Conservation (phyloP, 768 basidiomycete species). For the Naganishia antarctica region DNA sequence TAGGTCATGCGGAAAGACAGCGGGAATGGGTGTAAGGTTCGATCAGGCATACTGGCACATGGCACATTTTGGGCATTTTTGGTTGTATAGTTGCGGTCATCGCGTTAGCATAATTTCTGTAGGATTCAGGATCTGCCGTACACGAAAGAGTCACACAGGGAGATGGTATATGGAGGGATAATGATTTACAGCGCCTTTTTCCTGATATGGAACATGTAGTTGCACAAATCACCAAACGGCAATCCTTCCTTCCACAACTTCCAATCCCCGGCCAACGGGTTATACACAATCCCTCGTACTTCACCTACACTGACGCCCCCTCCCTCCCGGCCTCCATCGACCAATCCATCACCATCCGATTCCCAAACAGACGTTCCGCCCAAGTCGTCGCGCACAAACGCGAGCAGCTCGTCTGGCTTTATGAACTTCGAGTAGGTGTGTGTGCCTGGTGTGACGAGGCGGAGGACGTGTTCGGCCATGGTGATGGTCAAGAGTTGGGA, state of each 20-base stretch:
- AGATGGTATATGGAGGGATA: no score
- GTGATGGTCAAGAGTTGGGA: conserved; percentile 67
- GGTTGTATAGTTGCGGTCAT: conserved; percentile 10
- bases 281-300: conserved; percentile 48
- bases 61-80: conserved; percentile 19
- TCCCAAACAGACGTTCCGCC: conserved; percentile 43
- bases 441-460: conserved; percentile 76
- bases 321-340: conserved; percentile 28
- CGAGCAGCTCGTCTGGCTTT: conserved; percentile 75
- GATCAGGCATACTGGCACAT: no score
- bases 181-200: conserved; percentile 37
- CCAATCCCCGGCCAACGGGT: conserved; percentile 46
- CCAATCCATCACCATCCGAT: conserved; percentile 33
- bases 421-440: conserved; percentile 89
- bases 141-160: conserved; percentile 1
- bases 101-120: no score
- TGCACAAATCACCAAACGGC: conserved; percentile 41
- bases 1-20: not conserved
- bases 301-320: conserved; percentile 41
- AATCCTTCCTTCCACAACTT: conserved; percentile 42
- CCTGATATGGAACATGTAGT: conserved; percentile 49
- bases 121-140: conserved; percentile 10
- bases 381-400: conserved; percentile 67
- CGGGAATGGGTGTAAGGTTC: no score
- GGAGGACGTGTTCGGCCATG: conserved; percentile 74